A percentile compares a stretch with the other conserved stretches of the same genome.
Evolutionary conservation across 1,139 yeast species (phyloP).

Genomic region (Yamadazyma jaroonii): DNA sequence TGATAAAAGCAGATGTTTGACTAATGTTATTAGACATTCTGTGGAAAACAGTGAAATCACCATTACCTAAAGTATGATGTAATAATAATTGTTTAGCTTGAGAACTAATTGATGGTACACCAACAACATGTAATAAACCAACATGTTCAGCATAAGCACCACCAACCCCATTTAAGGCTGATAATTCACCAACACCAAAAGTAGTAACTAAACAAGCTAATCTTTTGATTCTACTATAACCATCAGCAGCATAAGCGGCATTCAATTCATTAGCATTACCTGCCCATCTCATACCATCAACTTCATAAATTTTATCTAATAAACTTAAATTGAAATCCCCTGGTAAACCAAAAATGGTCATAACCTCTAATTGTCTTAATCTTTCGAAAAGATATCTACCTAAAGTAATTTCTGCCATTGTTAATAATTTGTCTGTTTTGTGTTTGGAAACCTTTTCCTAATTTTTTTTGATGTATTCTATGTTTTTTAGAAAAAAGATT

Average conservation of each 20-base stretch:
- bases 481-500: neutral
- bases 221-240: conserved; percentile 39
- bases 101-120: conserved; percentile 37
- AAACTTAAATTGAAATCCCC: conserved; percentile 40
- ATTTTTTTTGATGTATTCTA: neutral
- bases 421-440: conserved; percentile 2
- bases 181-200: conserved; percentile 42
- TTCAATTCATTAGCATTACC: conserved; percentile 45
- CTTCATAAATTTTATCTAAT: conserved; percentile 38
- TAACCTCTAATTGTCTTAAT: conserved; percentile 38
- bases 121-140: conserved; percentile 39
- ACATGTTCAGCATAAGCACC: conserved; percentile 45
- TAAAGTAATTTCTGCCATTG: conserved; percentile 37
- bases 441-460: neutral
- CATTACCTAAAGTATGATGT: conserved; percentile 47
- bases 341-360: conserved; percentile 42
- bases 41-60: conserved; percentile 46
- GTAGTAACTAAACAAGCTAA: conserved; percentile 39
- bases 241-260: conserved; percentile 45
- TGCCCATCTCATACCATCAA: conserved; percentile 38
- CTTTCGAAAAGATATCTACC: conserved; percentile 46
- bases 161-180: conserved; percentile 40
- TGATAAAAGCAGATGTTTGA: conserved; percentile 61
- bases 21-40: conserved; percentile 62
- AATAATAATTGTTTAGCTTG: conserved; percentile 38